Conservation (phyloP, 2,329 filamentous ascomycete genomes). For the Geosmithia flava region DNA sequence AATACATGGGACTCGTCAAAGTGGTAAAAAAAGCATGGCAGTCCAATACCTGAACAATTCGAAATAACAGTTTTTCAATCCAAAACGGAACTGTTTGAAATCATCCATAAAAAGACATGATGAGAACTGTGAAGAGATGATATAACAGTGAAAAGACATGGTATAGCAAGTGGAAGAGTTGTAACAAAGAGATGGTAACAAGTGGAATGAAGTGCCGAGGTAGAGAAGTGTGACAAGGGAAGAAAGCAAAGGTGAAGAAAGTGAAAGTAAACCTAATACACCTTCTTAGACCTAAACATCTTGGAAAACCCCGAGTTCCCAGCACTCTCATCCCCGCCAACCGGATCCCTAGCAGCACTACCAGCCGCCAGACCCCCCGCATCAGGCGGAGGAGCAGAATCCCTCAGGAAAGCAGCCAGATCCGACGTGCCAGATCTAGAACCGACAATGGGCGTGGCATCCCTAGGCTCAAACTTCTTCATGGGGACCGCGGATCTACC, state of each 20-base stretch:
- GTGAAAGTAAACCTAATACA: neutral
- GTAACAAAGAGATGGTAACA: too few relatives aligned
- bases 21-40: too few relatives aligned
- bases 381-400: constrained; percentile 49
- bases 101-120: too few relatives aligned
- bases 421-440: constrained; percentile 58
- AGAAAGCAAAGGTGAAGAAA: neutral
- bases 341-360: constrained; percentile 7
- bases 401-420: constrained; percentile 59
- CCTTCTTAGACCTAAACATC: constrained; percentile 40
- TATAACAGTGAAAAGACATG: too few relatives aligned
- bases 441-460: constrained; percentile 26
- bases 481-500: constrained; percentile 30
- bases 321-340: constrained; percentile 23
- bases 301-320: too few relatives aligned
- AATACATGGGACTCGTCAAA: too few relatives aligned
- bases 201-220: too few relatives aligned
- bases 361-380: constrained; percentile 13
- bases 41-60: too few relatives aligned
- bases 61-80: too few relatives aligned
- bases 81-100: too few relatives aligned
- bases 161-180: too few relatives aligned
- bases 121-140: too few relatives aligned
- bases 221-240: neutral
- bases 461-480: constrained; percentile 47